phyloP scores from a whole-genome alignment of 495 filamentous ascomycete genomes.

The Trichoderma orchidacearum region DNA sequence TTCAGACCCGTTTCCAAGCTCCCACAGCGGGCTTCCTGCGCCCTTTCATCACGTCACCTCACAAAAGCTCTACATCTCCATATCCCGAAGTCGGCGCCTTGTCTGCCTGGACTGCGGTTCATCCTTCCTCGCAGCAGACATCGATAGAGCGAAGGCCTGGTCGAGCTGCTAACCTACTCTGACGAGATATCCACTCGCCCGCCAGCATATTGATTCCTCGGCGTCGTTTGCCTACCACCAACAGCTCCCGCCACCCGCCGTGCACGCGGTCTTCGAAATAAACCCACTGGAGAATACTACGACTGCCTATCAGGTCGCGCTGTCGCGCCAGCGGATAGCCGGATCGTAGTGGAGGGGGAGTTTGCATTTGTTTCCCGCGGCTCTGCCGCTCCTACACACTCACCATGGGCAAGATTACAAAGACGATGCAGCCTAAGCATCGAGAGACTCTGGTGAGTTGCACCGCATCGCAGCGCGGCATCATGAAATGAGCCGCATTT shows the following conservation, averaged over 20 bases:
- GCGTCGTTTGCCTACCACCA: no score
- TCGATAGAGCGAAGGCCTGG: not conserved
- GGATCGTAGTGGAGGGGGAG: conserved; percentile 33
- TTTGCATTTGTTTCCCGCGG: conserved; percentile 28
- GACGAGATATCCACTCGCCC: no score
- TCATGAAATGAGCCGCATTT: not conserved
- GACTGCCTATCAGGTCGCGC: not conserved
- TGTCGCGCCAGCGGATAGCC: conserved; percentile 1
- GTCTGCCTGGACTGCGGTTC: not conserved
- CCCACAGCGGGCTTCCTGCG: not conserved
- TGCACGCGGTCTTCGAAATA: not conserved
- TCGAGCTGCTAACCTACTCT: not conserved
- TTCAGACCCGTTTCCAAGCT: not conserved
- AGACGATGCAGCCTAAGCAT: conserved; percentile 82
- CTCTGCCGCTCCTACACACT: conserved; percentile 33
- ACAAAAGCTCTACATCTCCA: not conserved
- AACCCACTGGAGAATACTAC: not conserved
- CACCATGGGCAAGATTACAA: conserved; percentile 93
- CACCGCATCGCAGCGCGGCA: conserved; percentile 1
- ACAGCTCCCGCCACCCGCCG: not conserved
- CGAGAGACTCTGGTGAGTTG: conserved; percentile 73
- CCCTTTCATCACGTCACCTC: not conserved
- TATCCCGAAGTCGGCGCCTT: not conserved
- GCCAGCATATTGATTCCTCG: no score
- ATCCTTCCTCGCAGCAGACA: not conserved